Percentiles rank a stretch among this genome's conserved stretches.
These are phyloP conservation scores for Artemisia annua DNA, from an alignment of 129 eudicot species.

Conservation along the genomic window DNA sequence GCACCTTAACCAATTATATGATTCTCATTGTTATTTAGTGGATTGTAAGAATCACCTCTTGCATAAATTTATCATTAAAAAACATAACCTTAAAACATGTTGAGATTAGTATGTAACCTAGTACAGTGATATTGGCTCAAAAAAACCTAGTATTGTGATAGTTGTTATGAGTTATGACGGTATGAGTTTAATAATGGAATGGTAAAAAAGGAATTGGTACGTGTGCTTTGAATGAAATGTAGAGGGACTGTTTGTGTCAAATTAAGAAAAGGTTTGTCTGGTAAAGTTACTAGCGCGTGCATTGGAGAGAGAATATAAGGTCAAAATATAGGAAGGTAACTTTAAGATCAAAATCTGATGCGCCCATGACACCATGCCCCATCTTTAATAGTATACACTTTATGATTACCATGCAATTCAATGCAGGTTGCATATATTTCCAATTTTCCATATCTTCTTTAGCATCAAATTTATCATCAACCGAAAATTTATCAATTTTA, in stretches of 20 bases:
- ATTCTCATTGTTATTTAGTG: too few species aligned
- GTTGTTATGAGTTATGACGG: too few species aligned
- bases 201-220: background rate
- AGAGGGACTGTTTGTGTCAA: constrained; percentile 5
- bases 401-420: constrained; percentile 37
- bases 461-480: constrained; percentile 6
- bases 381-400: background rate
- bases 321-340: constrained; percentile 14
- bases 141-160: too few species aligned
- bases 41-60: too few species aligned
- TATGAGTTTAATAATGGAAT: background rate
- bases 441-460: background rate
- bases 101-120: too few species aligned
- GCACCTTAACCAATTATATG: too few species aligned
- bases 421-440: background rate
- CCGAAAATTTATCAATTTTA: background rate
- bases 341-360: constrained; percentile 15
- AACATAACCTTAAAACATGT: too few species aligned
- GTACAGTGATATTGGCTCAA: too few species aligned
- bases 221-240: background rate
- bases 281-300: constrained; percentile 32
- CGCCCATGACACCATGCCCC: constrained; percentile 5
- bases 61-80: too few species aligned
- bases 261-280: constrained; percentile 20
- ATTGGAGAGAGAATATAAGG: constrained; percentile 16